Evolutionary conservation across 2,329 filamentous ascomycete genomes (phyloP), one percentile per base, ranked within the genome.

Genomic region (Aspergillus pseudonomiae): DNA sequence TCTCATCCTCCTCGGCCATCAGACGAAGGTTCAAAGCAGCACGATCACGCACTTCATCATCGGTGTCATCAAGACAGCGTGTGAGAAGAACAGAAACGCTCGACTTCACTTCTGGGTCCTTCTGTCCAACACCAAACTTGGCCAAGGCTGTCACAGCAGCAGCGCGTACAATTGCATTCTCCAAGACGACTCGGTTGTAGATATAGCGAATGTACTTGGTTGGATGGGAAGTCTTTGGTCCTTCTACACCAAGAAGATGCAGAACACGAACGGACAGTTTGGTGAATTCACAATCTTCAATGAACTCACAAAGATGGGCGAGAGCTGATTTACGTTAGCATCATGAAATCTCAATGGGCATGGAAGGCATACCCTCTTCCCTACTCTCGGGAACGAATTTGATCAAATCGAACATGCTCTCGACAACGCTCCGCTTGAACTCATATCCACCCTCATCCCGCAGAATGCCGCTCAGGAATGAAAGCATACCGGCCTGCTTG

Each of bases 201-300:
- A 99, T 99, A 80, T 98, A 99, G 63, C 95, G 92, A 71, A 99
- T 97, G 78, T 97, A 99, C 85, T 99, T 98, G 62, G 95, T 98
- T 0, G 95, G 95, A 73, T 97, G 92, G 19, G 92, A 89, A 3
- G 94, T 97, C 82, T 95, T 96, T 67, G 95, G 95, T 0, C 95
- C 95, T 81, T 99, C 95, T 32, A 94, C 86, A 72, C 95, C 95
- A 50, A 99, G 89, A 24, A 99, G 87, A 79, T 99, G 94, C 61
- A 99, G 83, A 71, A 99, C 96, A 64, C 95, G 90, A 55, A 99
- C 94, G 34, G 95, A 94, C 66, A 99, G 85, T 82, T 99, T 99
- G 32, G 95, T 97, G 79, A 98, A 99, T 77, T 99, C 95, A 82
- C 95, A 99, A 78, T 99, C 95, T 80, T 99, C 95, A 68, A 99